Base-by-base conservation (phyloP, 2,329 filamentous ascomycete genomes). In the Neocatenulostroma microsporum region DNA sequence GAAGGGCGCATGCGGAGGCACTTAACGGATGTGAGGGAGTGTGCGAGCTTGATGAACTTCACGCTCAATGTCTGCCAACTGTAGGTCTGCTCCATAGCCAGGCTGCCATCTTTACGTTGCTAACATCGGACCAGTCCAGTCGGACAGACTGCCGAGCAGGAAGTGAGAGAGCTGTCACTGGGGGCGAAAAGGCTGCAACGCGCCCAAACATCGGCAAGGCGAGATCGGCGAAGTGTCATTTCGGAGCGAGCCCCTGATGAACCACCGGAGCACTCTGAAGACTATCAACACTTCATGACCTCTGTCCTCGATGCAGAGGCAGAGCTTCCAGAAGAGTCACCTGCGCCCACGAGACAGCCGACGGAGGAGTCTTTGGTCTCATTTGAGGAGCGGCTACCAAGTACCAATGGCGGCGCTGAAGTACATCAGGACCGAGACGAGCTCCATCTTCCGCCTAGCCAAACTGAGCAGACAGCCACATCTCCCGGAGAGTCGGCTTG, bases 21-120 rank as follows among this genome's bases (percentile, higher is more conserved):
- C 25, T 29, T 45, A 2, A 42, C 39, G 11, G 44, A 47, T 23
- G 34, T 47, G 15, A 15, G 44, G 14, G 44, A 47, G 34, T 47
- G 44, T 17, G 36, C 37, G 9, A 27, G 21, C 21, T 21, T 47
- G 6, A 25, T 47, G 19, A 21, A 33, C 19, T 42, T 47, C 24
- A 38, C 36, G 4, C 37, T 47, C 10, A 39, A 31, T 27, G 41
- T 46, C 10, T 46, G 44, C 27, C 44, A 46, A 26, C 28, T 46
- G 32, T 41, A 15, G 23, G 35, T 18, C n/a, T n/a, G n/a, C n/a
- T n/a, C n/a, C n/a, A n/a, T n/a, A 18, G 17, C 3, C 6, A 18
- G 17, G 17, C 29, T 28, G 6, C 5, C 24, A 4, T n/a, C 9
- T 24, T n/a, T 24, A 24, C n/a, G 23, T 24, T 28, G 14, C 19